Percentiles rank a stretch among this genome's conserved stretches.
Evolutionary conservation across 495 filamentous ascomycete genomes (phyloP).

Genomic region (Polyplosphaeria fusca): DNA sequence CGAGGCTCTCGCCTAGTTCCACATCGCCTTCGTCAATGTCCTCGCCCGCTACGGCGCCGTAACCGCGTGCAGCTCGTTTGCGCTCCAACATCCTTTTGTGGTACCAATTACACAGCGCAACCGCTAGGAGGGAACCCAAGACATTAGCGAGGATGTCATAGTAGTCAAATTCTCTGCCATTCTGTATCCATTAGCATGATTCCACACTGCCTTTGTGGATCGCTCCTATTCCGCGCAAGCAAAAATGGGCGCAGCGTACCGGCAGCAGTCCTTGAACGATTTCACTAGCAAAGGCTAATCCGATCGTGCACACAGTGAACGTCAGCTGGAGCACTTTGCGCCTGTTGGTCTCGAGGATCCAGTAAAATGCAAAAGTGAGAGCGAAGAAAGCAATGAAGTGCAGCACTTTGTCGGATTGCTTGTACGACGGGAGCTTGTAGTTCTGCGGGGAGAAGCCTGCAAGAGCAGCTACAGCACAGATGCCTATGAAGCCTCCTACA

Average conservation of each 20-base stretch:
- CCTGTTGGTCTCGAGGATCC: constrained; percentile 87
- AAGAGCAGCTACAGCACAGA: constrained; percentile 64
- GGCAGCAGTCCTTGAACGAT: constrained; percentile 76
- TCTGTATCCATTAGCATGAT: constrained; percentile 42
- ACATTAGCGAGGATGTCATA: constrained; percentile 87
- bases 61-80: constrained; percentile 69
- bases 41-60: constrained; percentile 58
- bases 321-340: constrained; percentile 81
- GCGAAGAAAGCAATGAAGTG: constrained; percentile 88
- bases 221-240: too few species aligned
- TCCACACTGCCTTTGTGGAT: too few species aligned
- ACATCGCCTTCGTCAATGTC: constrained; percentile 52
- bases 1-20: constrained; percentile 39
- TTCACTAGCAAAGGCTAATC: constrained; percentile 79
- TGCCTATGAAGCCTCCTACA: constrained; percentile 65
- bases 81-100: constrained; percentile 94
- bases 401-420: constrained; percentile 79
- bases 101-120: constrained; percentile 81
- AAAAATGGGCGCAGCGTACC: constrained; percentile 25
- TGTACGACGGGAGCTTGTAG: constrained; percentile 38
- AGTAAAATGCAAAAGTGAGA: constrained; percentile 81
- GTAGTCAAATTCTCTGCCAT: constrained; percentile 75
- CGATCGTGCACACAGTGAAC: constrained; percentile 69
- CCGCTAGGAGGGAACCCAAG: constrained; percentile 66
- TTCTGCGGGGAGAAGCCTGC: constrained; percentile 29